Evolutionary conservation across 108 stramenopile species (phyloP), one percentile per base, ranked within the genome.

Genomic region (Cyclotella kingstonii): DNA sequence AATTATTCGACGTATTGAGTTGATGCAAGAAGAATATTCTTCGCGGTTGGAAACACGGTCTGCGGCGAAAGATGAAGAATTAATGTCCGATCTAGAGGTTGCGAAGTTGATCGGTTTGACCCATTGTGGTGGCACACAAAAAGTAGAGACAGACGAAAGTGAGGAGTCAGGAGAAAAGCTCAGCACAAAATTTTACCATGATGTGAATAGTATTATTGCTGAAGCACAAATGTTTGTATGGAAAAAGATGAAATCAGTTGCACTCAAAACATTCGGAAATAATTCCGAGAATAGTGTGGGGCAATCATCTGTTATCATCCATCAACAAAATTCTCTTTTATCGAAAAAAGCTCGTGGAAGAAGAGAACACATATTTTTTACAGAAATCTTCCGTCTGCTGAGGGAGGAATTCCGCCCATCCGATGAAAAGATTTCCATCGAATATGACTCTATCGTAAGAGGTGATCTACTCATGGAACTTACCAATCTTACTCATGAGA

Each of bases 1-100:
- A 14, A 54, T 82, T 12, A 42, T 85, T 18, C 72, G 78, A 10
- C 68, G 45, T 0, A 78, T 80, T 44, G 76, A 85, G 41, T 38
- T 54, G 51, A 6, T 57, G 8, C 38, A 21, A 17, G 30, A 52
- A 15, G 23, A 39, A 14, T 55, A 68, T 23, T 30, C 36, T 10
- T 29, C 53, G 2, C 38, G 12, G 17, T 11, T 26, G 12, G 31
- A 64, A 0, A 5, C 26, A 8, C n/a, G n/a, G n/a, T 9, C 29
- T 30, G 22, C 18, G 18, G 43, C 34, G 43, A 63, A 70, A 17
- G 39, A 68, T 5, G 36, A 56, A n/a, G 61, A 53, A 11, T 26
- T 41, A 49, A 45, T 52, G 23, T 68, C 80, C 14, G 73, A 65
- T 60, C 52, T 51, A 15, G 43, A 81, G 18, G 29, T 78, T 9